Base-by-base conservation (phyloP, 2,329 filamentous ascomycete genomes). In the Colletotrichum ledebouriae region DNA sequence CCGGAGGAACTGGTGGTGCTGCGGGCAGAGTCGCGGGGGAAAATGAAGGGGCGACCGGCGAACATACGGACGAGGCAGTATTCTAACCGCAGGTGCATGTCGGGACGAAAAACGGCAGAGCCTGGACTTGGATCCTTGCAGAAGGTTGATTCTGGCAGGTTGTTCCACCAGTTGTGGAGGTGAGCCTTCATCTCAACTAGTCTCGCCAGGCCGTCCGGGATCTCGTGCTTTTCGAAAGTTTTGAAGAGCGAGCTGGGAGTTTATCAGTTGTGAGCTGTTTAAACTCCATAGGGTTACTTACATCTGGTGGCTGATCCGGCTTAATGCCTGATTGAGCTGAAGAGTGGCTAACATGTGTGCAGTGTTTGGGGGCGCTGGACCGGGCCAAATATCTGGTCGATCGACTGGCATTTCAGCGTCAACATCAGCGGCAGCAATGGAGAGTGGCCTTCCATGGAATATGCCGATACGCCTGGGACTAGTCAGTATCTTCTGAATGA, bases 371-470 rank as follows among this genome's bases (percentile, higher is more conserved):
- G 80, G 75, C 44, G 82, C 77, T 6, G 77, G 75, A 17, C 77
- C 72, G 1, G 78, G 78, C 76, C 78, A 81, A 50, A 85, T 75
- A 11, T 81, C 80, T 1, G 81, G 78, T 37, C 81, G 76, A 67
- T 86, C 81, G 6, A 79, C 78, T 2, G 86, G 86, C 60, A 85
- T 75, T 22, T 85, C 83, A 2, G 83, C 84, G 71, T 88, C 86
- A 17, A 88, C 82, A 67, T 88, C 86, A 11, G 79, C 77, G 42
- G 82, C 81, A 3, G 82, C 78, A 46, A 88, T 82, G 2, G 86
- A 87, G n/a, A 82, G 77, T 6, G 87, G 86, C 6, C 86, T 79
- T 41, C 86, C 85, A 67, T 89, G 86, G 41, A 87, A 82, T 56
- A 86, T 86, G 46, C 85, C 84, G 37, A 88, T 84, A 50, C 85